Evolutionary conservation across 306 rosid genomes (phyloP).

Genomic region (Vicia faba): DNA sequence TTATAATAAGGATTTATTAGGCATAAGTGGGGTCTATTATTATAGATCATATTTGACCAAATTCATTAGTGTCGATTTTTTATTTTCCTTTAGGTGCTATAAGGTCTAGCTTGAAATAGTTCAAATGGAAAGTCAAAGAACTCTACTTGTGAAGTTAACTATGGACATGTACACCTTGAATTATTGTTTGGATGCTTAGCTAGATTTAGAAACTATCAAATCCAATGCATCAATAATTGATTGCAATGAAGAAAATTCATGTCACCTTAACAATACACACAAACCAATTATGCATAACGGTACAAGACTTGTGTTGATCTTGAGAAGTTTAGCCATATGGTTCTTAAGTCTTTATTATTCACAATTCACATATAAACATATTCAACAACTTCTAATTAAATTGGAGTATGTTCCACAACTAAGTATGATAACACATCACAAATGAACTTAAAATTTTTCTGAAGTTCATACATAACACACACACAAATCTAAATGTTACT

Average conservation of each 20-base stretch:
- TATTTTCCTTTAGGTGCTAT: constrained; percentile 2
- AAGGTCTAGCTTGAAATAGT: background rate
- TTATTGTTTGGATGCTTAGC: constrained; percentile 19
- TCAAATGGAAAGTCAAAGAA: background rate
- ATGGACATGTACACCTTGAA: constrained; percentile 20
- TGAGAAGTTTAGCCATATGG: background rate
- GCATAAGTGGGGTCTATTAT: constrained; percentile 31
- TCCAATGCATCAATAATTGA: constrained; percentile 24
- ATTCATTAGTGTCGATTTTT: background rate
- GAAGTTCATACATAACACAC: background rate
- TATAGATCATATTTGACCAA: constrained; percentile 21
- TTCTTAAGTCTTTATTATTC: background rate
- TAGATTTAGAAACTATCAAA: constrained; percentile 32
- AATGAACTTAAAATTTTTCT: constrained; percentile 4
- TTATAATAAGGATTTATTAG: constrained; percentile 41
- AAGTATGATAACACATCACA: background rate
- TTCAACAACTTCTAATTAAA: background rate
- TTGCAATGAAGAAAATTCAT: constrained; percentile 7
- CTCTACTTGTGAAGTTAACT: constrained; percentile 18
- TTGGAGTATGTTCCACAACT: background rate
- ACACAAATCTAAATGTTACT: too few relatives aligned
- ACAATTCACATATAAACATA: background rate
- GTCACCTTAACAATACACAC: constrained; percentile 18
- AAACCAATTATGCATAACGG: background rate
- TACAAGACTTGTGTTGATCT: background rate